A percentile compares a stretch with the other conserved stretches of the same genome.
These are phyloP conservation scores for Ophiostoma ips DNA, from an alignment of 2,329 filamentous ascomycete species.

Conservation along the genomic window DNA sequence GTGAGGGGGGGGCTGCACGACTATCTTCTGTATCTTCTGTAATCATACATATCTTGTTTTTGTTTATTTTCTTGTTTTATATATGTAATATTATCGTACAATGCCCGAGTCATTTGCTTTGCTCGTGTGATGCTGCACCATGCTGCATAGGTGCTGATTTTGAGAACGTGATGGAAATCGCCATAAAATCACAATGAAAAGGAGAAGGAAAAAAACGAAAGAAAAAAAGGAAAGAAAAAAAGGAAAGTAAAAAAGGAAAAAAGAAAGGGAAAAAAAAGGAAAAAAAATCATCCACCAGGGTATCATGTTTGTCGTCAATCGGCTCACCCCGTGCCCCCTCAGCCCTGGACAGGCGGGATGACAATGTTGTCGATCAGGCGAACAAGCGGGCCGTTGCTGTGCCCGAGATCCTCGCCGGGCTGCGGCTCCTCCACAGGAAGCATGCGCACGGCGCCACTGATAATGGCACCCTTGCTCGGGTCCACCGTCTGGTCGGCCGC, in stretches of 20 bases:
- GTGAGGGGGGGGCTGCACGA: too few relatives aligned
- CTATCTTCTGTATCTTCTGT: too few relatives aligned
- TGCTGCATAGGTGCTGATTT: too few relatives aligned
- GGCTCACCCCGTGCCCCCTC: background rate
- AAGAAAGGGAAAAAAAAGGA: too few relatives aligned
- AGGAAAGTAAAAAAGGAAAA: too few relatives aligned
- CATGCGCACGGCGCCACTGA: slow-evolving; percentile 90
- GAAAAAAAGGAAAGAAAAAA: too few relatives aligned
- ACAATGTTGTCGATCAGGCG: slow-evolving; percentile 92
- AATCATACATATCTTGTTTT: too few relatives aligned
- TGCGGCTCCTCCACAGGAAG: slow-evolving; percentile 57
- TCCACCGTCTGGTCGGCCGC: slow-evolving; percentile 43
- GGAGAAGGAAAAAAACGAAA: too few relatives aligned
- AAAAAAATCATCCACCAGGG: background rate
- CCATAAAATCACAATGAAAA: too few relatives aligned
- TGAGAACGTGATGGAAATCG: too few relatives aligned
- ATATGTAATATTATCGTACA: background rate
- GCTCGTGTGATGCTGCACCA: too few relatives aligned
- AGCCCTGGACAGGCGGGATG: too few relatives aligned
- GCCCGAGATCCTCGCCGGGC: slow-evolving; percentile 62
- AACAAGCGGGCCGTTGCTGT: slow-evolving; percentile 58
- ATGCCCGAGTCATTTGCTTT: background rate
- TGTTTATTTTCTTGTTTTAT: background rate
- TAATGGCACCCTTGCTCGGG: slow-evolving; percentile 55
- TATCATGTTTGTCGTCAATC: background rate